Evolutionary conservation across 108 stramenopile species (phyloP), one percentile per base, ranked within the genome.

Genomic region (Pseudonitzschia delicatissima): DNA sequence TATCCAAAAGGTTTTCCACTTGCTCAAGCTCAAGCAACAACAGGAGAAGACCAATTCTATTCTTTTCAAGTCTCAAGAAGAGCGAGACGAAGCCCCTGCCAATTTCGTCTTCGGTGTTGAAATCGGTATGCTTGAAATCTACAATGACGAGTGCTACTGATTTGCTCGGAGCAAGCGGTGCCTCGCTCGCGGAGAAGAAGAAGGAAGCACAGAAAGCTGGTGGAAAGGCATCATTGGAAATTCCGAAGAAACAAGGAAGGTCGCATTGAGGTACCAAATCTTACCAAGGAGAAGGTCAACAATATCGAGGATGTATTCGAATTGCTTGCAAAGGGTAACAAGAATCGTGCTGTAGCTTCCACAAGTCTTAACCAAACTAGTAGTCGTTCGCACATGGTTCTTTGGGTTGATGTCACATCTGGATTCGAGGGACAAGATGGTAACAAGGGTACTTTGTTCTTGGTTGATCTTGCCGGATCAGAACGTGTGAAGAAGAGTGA

Each of bases 401-500:
- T 99, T 26, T 87, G 78, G 40, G 86, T 99, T 9, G 87, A 95
- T 76, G 93, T 94, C 2, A 71, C 74, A 25, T 91, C 87, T 36
- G 87, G 88, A 35, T 49, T 86, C 26, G 76, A 71, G 23, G 87
- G 87, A 9, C 76, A 86, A 70, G 76, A 80, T 27, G 76, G 76
- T 35, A 86, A 87, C 62, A 93, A 85, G 52, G 91, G 91, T 37
- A 91, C 80, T 35, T 69, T 99, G 40, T 93, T 95, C 73, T 80
- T 99, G 35, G 95, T 99, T 18, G 99, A 99, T 81, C 79, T 99
- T 55, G 99, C 99, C n/a, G 99, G 99, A 37, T 93, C 91, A 15
- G 99, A 99, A 76, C 95, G 97, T 68, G 88, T 98, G n/a, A 79
- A 95, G 45, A 99, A 97, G 85, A 90, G 92, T 72, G 88, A 94